Evolutionary conservation across 306 rosid species (phyloP), one percentile per base, ranked within the genome.

Genomic region (Trifolium pratense): DNA sequence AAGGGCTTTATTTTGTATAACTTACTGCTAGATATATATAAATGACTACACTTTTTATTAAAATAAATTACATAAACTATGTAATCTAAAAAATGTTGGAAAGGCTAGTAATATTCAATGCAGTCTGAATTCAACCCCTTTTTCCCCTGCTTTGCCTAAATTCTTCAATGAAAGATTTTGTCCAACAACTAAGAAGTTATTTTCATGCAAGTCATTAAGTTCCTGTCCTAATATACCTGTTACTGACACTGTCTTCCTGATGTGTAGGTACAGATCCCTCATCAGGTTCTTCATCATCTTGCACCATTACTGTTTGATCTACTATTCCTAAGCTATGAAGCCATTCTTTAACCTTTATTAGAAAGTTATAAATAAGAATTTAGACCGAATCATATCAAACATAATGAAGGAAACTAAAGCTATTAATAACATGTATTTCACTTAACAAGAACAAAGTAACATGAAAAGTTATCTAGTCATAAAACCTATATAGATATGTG

Each of bases 281-380:
- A 75, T 91, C 98, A 74, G 96, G 91, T 29, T 91, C 97, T 61
- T 93, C 97, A 63, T 82, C 93, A 63, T 93, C 93, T 48, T 87
- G 96, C 46, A 81, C 87, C 36, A 88, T 92, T 32, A 87, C 84
- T 2, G 84, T 82, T n/a, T 89, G 97, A 66, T 93, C 97, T n/a
- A 61, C 85, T 61, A 93, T 84, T 74, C 98, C 97, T 68, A 88
- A 68, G 82, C 86, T 89, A 14, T 91, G 97, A 57, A 93, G 97
- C 97, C 98, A 93, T 79, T 93, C 98, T 89, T 85, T 93, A 48
- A 89, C 88, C 97, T 93, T 77, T 39, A 71, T 9, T 7, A 70
- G 14, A 51, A 32, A 73, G 25, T 69, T 85, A 25, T 4, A 62
- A 26, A 68, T 32, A 31, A 42, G 53, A 65, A 73, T 36, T 69